Percentiles rank a stretch among this genome's conserved stretches.
These are phyloP conservation scores for Ophiobolus disseminans DNA, from an alignment of 2,329 filamentous ascomycete species.

Conservation along the genomic window DNA sequence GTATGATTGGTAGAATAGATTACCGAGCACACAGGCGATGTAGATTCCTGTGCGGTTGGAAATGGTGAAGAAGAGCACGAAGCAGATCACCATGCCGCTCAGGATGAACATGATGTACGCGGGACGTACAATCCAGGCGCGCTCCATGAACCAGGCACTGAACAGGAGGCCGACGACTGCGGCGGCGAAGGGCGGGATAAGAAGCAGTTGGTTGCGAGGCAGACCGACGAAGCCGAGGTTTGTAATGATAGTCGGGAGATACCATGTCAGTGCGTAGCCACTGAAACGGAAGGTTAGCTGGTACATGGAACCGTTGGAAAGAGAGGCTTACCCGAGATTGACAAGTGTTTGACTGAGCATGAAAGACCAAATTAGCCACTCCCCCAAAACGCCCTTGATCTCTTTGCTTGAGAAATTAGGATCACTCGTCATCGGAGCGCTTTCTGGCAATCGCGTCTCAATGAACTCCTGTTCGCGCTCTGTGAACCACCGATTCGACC, in stretches of 20 bases:
- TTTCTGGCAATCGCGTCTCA: constrained; percentile 49
- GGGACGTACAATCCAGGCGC: constrained; percentile 52
- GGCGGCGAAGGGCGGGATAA: constrained; percentile 54
- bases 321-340: constrained; percentile 44
- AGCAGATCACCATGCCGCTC: constrained; percentile 51
- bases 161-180: constrained; percentile 50
- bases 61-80: constrained; percentile 53
- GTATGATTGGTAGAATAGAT: constrained; percentile 52
- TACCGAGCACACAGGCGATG: constrained; percentile 54
- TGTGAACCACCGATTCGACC: constrained; percentile 49
- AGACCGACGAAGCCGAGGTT: constrained; percentile 52
- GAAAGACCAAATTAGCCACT: constrained; percentile 48
- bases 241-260: constrained; percentile 53
- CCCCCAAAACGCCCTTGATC: constrained; percentile 44
- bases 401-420: constrained; percentile 47
- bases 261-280: constrained; percentile 53
- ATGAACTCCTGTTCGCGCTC: constrained; percentile 51
- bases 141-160: constrained; percentile 50
- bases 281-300: constrained; percentile 5
- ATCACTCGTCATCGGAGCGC: constrained; percentile 50
- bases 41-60: constrained; percentile 49
- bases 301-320: neutral
- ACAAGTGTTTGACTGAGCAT: constrained; percentile 49
- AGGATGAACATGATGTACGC: constrained; percentile 53
- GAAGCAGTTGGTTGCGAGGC: constrained; percentile 55